These are phyloP conservation scores for Candida glucosophila DNA, from an alignment of 1,139 yeast genomes.

Conservation along the genomic window DNA sequence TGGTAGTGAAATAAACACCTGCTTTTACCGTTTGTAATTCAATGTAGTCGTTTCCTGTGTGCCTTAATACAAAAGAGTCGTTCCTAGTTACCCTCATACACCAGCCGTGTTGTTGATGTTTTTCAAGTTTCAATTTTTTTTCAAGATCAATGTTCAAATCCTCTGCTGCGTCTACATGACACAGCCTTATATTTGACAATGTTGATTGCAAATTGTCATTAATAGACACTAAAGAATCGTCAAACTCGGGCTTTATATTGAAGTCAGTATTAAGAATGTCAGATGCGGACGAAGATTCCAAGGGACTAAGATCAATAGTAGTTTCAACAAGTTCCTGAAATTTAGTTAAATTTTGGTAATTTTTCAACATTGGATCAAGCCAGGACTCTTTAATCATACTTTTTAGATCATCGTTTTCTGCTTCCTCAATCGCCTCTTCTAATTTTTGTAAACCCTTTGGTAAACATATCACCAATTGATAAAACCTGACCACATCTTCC, in stretches of 20 bases:
- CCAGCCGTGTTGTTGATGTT: conserved; percentile 86
- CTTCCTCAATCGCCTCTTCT: conserved; percentile 28
- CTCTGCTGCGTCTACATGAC: conserved; percentile 60
- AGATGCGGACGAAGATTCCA: conserved; percentile 44
- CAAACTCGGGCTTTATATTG: conserved; percentile 84
- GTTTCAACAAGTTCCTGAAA: conserved; percentile 85
- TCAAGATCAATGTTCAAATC: conserved; percentile 77
- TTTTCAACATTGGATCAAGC: conserved; percentile 46
- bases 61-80: conserved; percentile 74
- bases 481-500: conserved; percentile 87
- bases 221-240: conserved; percentile 59
- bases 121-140: conserved; percentile 80
- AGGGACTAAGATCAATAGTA: conserved; percentile 78
- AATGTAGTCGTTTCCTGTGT: conserved; percentile 46
- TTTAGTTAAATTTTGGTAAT: conserved; percentile 47
- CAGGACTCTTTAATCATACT: conserved; percentile 43
- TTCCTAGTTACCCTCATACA: conserved; percentile 86
- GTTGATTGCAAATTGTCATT: conserved; percentile 49
- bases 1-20: conserved; percentile 84
- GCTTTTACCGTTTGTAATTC: conserved; percentile 91
- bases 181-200: conserved; percentile 45
- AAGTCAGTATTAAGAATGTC: conserved; percentile 48
- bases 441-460: conserved; percentile 59
- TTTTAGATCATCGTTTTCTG: conserved; percentile 13
- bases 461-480: conserved; percentile 63